These are phyloP conservation scores for Cercospora zeina DNA, from an alignment of 2,329 filamentous ascomycete genomes.

Conservation along the genomic window DNA sequence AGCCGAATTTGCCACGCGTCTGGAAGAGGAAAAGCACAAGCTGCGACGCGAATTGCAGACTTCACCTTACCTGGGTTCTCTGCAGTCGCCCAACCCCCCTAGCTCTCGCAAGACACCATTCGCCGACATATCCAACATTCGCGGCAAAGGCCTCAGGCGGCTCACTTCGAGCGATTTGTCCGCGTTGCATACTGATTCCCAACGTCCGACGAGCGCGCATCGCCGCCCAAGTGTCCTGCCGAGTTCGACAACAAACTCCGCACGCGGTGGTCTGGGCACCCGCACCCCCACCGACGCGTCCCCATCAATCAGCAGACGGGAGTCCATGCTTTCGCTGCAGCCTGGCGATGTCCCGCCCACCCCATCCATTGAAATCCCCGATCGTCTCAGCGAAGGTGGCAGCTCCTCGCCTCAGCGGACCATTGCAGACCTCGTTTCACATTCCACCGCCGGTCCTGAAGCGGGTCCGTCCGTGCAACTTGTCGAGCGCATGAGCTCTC, in stretches of 20 bases:
- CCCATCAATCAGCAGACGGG: constrained; percentile 46
- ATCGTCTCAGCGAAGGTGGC: constrained; percentile 54
- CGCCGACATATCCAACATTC: constrained; percentile 26
- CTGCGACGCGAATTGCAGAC: constrained; percentile 51
- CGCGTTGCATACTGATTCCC: constrained; percentile 27
- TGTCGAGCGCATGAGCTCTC: constrained; percentile 92
- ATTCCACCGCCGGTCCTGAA: constrained; percentile 68
- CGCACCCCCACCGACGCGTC: constrained; percentile 29
- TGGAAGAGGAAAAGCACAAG: constrained; percentile 66
- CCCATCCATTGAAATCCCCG: constrained; percentile 52
- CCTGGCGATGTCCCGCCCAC: constrained; percentile 42
- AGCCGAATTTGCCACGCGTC: constrained; percentile 56
- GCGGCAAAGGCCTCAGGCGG: constrained; percentile 33
- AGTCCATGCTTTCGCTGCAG: constrained; percentile 47
- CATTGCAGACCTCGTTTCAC: constrained; percentile 55
- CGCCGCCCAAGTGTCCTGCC: constrained; percentile 37
- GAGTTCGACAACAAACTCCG: constrained; percentile 19
- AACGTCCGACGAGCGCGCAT: constrained; percentile 36
- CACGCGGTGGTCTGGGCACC: constrained; percentile 12
- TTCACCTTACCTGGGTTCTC: constrained; percentile 38
- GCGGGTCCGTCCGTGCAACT: constrained; percentile 92
- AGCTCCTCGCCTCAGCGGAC: constrained; percentile 67
- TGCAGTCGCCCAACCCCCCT: constrained; percentile 42
- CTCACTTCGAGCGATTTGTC: constrained; percentile 36
- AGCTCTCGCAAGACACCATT: constrained; percentile 45